Evolutionary conservation across 805 yeast genomes (phyloP), one percentile per base, ranked within the genome.

Genomic region (Danielia oregonensis): DNA sequence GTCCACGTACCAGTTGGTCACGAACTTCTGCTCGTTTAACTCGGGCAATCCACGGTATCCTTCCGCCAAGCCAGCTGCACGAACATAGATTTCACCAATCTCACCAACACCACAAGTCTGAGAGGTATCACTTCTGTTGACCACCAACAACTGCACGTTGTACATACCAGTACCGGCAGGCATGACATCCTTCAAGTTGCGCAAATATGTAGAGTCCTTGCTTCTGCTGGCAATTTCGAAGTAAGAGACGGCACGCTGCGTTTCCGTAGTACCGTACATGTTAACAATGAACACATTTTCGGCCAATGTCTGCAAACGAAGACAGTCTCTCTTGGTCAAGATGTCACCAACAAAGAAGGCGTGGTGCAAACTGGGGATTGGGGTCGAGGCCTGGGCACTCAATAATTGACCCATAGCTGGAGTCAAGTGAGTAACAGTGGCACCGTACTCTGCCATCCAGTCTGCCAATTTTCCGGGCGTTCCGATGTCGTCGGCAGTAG

Each of bases 261-360:
- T 93, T 63, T 93, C 99, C 8, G 99, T 93, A 25, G 99, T 93
- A 54, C 99, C 99, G 60, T 93, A 93, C 99, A 93, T 93, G 65
- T 93, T 93, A 48, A 93, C 94, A 54, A 93, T 91, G 56, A 63
- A 69, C 35, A 86, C 94, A 53, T 93, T 91, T 57, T 80, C 80
- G 10, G 97, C 97, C 51, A 93, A 72, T 1, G 93, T 78, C 60
- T 93, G 99, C 49, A 93, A 72, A 54, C 97, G 77, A 47, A 86
- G 67, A 64, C 98, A 93, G 62, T 94, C 99, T 65, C 98, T 82
- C 65, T 93, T 94, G 45, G 99, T 93, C 45, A 93, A 70, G 43
- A 93, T 86, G 62, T 93, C 99, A 52, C 99, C 99, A 18, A 93
- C 99, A 54, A 93, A 93, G 70, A 93, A 93, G 1, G 98, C 98